Conservation (phyloP, 108 stramenopile species). For the Pseudonitzschia delicatissima region DNA sequence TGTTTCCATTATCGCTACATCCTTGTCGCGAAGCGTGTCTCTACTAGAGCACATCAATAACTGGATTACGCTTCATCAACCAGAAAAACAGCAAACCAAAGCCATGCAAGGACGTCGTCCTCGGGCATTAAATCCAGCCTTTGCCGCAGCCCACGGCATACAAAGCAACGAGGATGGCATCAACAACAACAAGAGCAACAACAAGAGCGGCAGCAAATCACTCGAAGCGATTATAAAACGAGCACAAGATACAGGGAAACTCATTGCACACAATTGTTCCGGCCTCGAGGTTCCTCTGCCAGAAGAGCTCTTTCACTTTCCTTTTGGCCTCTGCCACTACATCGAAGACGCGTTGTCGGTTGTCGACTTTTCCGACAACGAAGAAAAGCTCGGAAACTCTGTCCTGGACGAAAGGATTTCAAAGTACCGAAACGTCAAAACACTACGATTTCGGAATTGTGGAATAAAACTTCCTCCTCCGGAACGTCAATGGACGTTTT, state of each 20-base stretch:
- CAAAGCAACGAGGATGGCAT: conserved; percentile 1
- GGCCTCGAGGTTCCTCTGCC: conserved; percentile 25
- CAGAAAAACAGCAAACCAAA: too few species aligned
- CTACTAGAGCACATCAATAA: too few species aligned
- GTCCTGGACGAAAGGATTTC: conserved; percentile 12
- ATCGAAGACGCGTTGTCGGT: conserved; percentile 34
- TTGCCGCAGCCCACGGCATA: conserved; percentile 42
- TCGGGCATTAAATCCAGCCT: conserved; percentile 37
- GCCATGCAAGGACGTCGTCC: conserved; percentile 11
- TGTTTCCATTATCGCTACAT: too few species aligned
- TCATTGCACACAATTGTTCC: conserved; percentile 21
- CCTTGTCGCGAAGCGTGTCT: too few species aligned
- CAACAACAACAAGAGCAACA: conserved; percentile 3
- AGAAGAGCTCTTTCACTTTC: conserved; percentile 27
- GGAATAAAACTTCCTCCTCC: conserved; percentile 1
- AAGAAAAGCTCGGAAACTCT: conserved; percentile 7
- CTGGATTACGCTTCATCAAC: too few species aligned
- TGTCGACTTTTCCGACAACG: conserved; percentile 45
- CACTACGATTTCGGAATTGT: conserved; percentile 19
- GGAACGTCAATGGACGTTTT: not conserved
- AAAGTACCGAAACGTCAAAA: conserved; percentile 16
- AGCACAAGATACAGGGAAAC: conserved; percentile 37
- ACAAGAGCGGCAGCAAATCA: conserved; percentile 10
- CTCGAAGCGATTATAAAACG: conserved; percentile 16
- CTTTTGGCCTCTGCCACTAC: conserved; percentile 12